Evolutionary conservation across 164 flowering plant species (phyloP), one percentile per base, ranked within the genome.

Genomic region (Magnolia sinica): DNA sequence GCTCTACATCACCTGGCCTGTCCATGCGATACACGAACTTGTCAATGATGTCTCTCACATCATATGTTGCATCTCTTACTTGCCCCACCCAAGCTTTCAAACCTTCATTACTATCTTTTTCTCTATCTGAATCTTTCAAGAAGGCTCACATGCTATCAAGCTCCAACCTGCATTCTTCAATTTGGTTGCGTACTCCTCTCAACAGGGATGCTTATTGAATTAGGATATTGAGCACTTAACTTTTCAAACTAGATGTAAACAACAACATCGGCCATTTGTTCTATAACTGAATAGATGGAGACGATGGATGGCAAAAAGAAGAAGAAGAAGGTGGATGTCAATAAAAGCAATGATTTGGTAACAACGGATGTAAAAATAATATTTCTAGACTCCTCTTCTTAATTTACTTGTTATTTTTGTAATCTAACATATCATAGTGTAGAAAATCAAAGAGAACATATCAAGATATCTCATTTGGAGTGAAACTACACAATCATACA

Each of bases 101-200:
- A 8, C 55, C 61, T 58, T 63, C 58, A 58, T 19, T 37, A 23
- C 10, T 31, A 7, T 58, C 76, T 51, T 61, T n/a, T 31, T 37
- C n/a, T 11, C 37, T 7, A 10, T 71, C 63, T 2, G 73, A 31
- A 37, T 63, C 76, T 27, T n/a, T 61, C 37, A 63, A 19, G 68
- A 73, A 73, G 27, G 68, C 63, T 61, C n/a, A 13, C 51, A 73
- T 73, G 68, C 76, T 74, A 49, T 68, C 27, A 37, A 80, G 87
- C 89, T 89, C 84, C 45, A 52, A 50, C 22, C 22, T 58, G 45
- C 58, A 58, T 51, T 72, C 65, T 4, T 72, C 74, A 13, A 27
- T 5, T 24, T 58, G 29, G 11, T 13, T 27, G 22, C 29, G 45
- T 5, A 58, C 19, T 52, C 74, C 66, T 72, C 74, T 18, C 6